These are phyloP conservation scores for Candida glucosophila DNA, from an alignment of 1,139 yeast genomes.

Conservation along the genomic window DNA sequence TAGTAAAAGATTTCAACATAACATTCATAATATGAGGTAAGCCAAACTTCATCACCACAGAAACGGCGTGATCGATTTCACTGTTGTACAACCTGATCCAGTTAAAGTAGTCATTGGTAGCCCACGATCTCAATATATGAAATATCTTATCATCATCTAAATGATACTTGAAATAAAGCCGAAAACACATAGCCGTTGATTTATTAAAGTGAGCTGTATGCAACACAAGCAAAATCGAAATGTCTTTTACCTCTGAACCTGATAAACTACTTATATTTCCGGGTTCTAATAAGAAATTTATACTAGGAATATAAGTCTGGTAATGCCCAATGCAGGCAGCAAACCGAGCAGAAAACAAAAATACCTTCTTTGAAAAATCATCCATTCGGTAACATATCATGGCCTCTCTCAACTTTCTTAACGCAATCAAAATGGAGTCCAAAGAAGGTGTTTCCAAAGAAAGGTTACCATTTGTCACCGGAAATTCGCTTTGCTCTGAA, in stretches of 20 bases:
- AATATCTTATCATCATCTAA: slow-evolving; percentile 12
- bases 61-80: slow-evolving; percentile 19
- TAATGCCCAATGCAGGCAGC: slow-evolving; percentile 41
- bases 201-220: slow-evolving; percentile 41
- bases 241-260: slow-evolving; percentile 27
- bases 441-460: no score
- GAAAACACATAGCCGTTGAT: slow-evolving; percentile 27
- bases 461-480: slow-evolving; percentile 1
- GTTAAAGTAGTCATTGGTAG: slow-evolving; percentile 24
- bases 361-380: slow-evolving; percentile 39
- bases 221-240: slow-evolving; percentile 30
- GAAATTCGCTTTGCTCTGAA: slow-evolving; percentile 4
- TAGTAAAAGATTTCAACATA: slow-evolving; percentile 21
- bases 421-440: slow-evolving; percentile 19
- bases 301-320: slow-evolving; percentile 51
- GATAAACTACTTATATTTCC: slow-evolving; percentile 12
- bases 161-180: slow-evolving; percentile 20
- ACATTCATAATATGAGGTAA: slow-evolving; percentile 16
- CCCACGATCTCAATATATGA: slow-evolving; percentile 25
- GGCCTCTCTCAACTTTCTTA: slow-evolving; percentile 49
- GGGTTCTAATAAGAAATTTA: slow-evolving; percentile 26
- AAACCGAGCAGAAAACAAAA: slow-evolving; percentile 40
- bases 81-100: slow-evolving; percentile 33
- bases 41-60: slow-evolving; percentile 37
- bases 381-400: slow-evolving; percentile 28